Conservation (phyloP, 495 filamentous ascomycete species). For the Tuber aestivum region DNA sequence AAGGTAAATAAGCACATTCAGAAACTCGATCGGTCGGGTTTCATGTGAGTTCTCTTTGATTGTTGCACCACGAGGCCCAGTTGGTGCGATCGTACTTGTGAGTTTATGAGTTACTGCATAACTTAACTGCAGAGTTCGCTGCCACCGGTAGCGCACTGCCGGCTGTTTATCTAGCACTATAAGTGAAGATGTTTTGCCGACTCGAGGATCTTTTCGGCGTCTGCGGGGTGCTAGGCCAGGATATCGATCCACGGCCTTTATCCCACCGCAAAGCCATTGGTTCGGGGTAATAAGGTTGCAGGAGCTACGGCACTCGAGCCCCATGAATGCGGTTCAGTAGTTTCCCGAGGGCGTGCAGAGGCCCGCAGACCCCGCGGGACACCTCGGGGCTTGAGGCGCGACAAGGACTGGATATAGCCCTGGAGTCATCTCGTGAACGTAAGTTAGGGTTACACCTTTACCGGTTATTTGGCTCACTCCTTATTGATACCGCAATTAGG, state of each 20-base stretch:
- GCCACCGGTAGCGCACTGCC: background rate
- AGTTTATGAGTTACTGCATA: background rate
- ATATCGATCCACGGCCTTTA: background rate
- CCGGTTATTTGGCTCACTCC: background rate
- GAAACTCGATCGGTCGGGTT: background rate
- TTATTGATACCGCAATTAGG: background rate
- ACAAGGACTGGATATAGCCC: background rate
- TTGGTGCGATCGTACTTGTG: background rate
- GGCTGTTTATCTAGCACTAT: background rate
- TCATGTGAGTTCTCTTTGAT: background rate
- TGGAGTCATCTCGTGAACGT: background rate
- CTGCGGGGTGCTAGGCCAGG: background rate
- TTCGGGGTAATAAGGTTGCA: background rate
- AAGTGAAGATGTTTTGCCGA: background rate
- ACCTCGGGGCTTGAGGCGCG: background rate
- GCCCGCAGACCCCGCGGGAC: background rate
- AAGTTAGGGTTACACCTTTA: background rate
- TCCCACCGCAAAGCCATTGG: background rate
- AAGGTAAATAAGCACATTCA: background rate
- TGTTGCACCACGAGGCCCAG: background rate
- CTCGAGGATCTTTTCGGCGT: background rate
- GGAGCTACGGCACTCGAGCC: background rate
- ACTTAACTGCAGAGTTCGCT: background rate
- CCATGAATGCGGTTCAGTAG: background rate
- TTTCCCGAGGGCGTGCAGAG: background rate